Base-by-base conservation (phyloP, 768 basidiomycete genomes). In the Russula sp. region DNA sequence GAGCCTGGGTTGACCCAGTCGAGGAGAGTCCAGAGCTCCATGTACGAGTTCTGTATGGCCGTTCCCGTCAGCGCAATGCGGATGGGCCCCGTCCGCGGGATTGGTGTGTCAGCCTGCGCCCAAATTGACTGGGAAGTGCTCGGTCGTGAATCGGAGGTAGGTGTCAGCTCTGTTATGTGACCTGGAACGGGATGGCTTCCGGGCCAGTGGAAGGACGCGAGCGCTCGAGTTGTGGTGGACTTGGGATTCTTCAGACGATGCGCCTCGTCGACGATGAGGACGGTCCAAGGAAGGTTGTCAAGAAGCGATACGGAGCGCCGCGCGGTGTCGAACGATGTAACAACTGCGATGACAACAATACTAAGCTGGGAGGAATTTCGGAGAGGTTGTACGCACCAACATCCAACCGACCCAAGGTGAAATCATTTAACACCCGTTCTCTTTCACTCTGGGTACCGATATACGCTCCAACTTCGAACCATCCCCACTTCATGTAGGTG, bases 41-140 rank as follows among this genome's bases (percentile, higher is more conserved):
- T 80, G 69, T 95, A 94, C 0, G 85, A 82, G 67, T 98, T 99
- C 69, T 98, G 96, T 39, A 88, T 81, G 9, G 85, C 80, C 16
- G 88, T 85, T 20, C 90, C 93, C 0, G 94, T 97, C 48, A 98
- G 76, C 0, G 93, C 96, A 67, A 96, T 93, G 3, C 95, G 86
- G 29, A 68, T 50, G 1, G 66, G 48, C 11, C 66, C 66, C 3
- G 58, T 66, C 7, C 60, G 57, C 3, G 45, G 48, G 5, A 45
- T 60, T 14, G 64, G 29, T 18, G 41, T 13, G 9, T 45, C 7
- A 45, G 59, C 6, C 14, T 20, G 20, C 8, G 25, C 41, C 46
- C 22, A 46, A 5, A 20, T 18, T 2, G 42, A 38, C 5, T 32
- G 29, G 29, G 36, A 34, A 5, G n/a, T 10, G 36, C 11, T 13